phyloP scores from a whole-genome alignment of 768 basidiomycete species.

The Gyrodon lividus region DNA sequence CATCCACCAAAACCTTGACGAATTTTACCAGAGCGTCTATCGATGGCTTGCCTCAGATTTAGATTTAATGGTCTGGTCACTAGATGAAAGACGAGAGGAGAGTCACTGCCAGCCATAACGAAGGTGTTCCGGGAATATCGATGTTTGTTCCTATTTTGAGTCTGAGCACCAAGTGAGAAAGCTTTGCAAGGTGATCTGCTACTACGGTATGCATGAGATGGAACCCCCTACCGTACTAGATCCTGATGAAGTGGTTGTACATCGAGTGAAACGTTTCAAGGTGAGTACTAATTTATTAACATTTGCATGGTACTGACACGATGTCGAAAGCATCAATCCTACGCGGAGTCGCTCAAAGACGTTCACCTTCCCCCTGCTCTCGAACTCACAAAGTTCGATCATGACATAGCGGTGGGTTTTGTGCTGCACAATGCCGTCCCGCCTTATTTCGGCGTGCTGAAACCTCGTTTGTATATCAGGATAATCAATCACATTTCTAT shows the following conservation, averaged over 20 bases:
- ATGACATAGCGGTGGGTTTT: slow-evolving; percentile 51
- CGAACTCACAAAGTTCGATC: slow-evolving; percentile 51
- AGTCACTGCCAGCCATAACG: too few relatives aligned
- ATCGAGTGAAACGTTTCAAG: slow-evolving; percentile 51
- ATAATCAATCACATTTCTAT: slow-evolving; percentile 78
- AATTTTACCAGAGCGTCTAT: too few relatives aligned
- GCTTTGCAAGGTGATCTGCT: too few relatives aligned
- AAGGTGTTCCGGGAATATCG: too few relatives aligned
- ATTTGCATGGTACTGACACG: neutral
- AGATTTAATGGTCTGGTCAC: too few relatives aligned
- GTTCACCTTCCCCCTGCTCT: slow-evolving; percentile 73
- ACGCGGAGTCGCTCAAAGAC: slow-evolving; percentile 60
- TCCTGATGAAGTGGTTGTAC: slow-evolving; percentile 25
- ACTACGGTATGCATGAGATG: too few relatives aligned
- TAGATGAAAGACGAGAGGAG: too few relatives aligned
- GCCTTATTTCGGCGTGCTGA: neutral
- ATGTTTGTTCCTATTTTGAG: too few relatives aligned
- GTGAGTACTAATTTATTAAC: slow-evolving; percentile 23
- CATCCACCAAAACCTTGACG: too few relatives aligned
- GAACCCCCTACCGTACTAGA: slow-evolving; percentile 5
- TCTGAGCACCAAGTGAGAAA: too few relatives aligned
- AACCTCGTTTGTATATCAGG: slow-evolving; percentile 39
- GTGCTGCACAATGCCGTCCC: neutral
- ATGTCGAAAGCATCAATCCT: slow-evolving; percentile 63
- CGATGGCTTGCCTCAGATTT: too few relatives aligned